phyloP scores from a whole-genome alignment of 768 basidiomycete genomes.

The Amylocystis lapponica region DNA sequence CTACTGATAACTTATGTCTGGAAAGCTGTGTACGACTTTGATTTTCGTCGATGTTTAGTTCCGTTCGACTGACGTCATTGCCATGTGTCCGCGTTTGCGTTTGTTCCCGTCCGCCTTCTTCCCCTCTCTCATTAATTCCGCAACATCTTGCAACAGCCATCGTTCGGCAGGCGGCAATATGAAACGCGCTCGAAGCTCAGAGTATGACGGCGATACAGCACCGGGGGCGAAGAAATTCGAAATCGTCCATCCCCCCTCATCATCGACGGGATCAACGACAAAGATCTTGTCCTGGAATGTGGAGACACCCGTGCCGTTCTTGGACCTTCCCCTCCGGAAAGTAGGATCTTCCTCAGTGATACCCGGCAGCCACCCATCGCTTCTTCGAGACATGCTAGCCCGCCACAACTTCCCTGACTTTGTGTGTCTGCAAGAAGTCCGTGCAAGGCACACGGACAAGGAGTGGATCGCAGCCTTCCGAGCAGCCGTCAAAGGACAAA shows the following conservation, averaged over 20 bases:
- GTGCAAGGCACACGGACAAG: conserved; percentile 17
- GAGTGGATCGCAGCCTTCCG: conserved; percentile 17
- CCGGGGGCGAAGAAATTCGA: background rate
- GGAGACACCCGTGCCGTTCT: conserved; percentile 21
- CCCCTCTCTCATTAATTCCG: too few relatives aligned
- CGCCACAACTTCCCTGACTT: conserved; percentile 18
- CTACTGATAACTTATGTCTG: too few relatives aligned
- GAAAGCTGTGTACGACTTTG: too few relatives aligned
- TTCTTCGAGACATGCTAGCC: conserved; percentile 14
- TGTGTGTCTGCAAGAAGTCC: conserved; percentile 20
- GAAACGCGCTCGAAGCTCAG: too few relatives aligned
- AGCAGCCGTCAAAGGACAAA: conserved; percentile 10
- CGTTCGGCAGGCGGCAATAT: too few relatives aligned
- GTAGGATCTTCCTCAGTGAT: conserved; percentile 6
- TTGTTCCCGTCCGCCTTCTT: too few relatives aligned
- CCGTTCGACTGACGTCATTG: too few relatives aligned
- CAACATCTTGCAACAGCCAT: too few relatives aligned
- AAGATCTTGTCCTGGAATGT: conserved; percentile 20
- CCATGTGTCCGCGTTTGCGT: too few relatives aligned
- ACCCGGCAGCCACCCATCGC: conserved; percentile 10
- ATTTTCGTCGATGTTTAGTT: too few relatives aligned
- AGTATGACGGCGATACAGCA: too few relatives aligned
- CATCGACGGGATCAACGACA: background rate
- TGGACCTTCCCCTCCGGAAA: conserved; percentile 12
- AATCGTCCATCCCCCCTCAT: background rate